A percentile compares a stretch with the other conserved stretches of the same genome.
Conservation (phyloP, 345 rosid species). For the Rubroshorea leprosula region DNA sequence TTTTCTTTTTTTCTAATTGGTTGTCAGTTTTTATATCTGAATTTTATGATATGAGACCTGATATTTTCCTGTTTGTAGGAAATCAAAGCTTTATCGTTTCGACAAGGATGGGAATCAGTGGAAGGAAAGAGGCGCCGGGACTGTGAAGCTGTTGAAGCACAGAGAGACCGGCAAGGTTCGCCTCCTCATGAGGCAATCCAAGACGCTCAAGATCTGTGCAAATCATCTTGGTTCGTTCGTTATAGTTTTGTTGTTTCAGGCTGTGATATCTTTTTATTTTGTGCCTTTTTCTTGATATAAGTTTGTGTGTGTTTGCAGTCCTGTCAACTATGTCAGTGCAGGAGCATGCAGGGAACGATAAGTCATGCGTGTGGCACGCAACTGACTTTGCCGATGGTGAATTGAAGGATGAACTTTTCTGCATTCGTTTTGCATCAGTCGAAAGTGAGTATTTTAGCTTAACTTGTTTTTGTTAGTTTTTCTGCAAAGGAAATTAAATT, state of each 20-base stretch:
- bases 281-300: neutral
- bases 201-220: conserved; percentile 98
- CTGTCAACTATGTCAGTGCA: conserved; percentile 47
- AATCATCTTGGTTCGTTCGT: conserved; percentile 68
- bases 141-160: conserved; percentile 83
- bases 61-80: conserved; percentile 35
- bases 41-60: neutral
- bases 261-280: neutral
- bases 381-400: conserved; percentile 60
- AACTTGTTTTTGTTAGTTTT: neutral
- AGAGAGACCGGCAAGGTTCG: conserved; percentile 72
- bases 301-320: conserved; percentile 27
- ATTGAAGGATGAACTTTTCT: conserved; percentile 70
- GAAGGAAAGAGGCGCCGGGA: conserved; percentile 96
- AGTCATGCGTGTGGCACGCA: conserved; percentile 72
- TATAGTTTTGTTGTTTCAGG: neutral
- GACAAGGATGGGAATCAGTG: conserved; percentile 81
- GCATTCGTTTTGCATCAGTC: conserved; percentile 62
- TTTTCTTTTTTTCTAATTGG: neutral
- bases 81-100: conserved; percentile 79
- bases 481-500: too few species aligned
- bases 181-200: conserved; percentile 87
- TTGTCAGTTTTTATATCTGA: neutral
- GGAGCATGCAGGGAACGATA: conserved; percentile 70
- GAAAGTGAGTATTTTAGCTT: conserved; percentile 44